These are phyloP conservation scores for Candida verbasci DNA, from an alignment of 805 yeast genomes.

Conservation along the genomic window DNA sequence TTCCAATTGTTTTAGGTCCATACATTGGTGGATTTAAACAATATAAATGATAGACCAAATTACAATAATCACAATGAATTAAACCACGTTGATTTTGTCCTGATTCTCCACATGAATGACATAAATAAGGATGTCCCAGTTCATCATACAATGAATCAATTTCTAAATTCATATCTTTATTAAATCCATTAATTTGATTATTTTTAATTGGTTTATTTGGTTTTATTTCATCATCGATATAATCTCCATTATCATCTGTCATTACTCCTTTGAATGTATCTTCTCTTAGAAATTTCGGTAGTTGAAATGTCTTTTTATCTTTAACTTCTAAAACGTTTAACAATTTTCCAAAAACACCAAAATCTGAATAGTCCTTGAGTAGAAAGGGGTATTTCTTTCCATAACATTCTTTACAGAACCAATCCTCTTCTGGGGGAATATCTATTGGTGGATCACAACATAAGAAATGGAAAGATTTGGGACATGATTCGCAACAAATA, in stretches of 20 bases:
- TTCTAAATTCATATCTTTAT: slow-evolving; percentile 49
- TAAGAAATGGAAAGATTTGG: slow-evolving; percentile 84
- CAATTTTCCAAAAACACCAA: slow-evolving; percentile 54
- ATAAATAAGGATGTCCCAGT: slow-evolving; percentile 62
- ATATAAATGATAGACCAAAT: slow-evolving; percentile 83
- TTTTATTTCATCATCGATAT: slow-evolving; percentile 46
- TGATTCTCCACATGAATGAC: slow-evolving; percentile 73
- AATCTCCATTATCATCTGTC: slow-evolving; percentile 68
- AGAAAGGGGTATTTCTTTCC: slow-evolving; percentile 33
- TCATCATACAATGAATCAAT: slow-evolving; percentile 64
- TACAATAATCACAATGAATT: slow-evolving; percentile 79
- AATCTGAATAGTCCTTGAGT: slow-evolving; percentile 21
- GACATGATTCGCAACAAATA: slow-evolving; percentile 92
- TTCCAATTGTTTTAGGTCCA: slow-evolving; percentile 66
- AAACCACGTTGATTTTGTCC: slow-evolving; percentile 57
- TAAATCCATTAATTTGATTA: slow-evolving; percentile 31
- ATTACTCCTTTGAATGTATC: slow-evolving; percentile 63
- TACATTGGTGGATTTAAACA: slow-evolving; percentile 76
- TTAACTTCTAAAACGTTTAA: slow-evolving; percentile 63
- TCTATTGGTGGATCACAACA: slow-evolving; percentile 90
- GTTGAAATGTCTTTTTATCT: slow-evolving; percentile 34
- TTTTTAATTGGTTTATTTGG: slow-evolving; percentile 42
- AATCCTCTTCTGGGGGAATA: slow-evolving; percentile 81
- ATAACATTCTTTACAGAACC: slow-evolving; percentile 82
- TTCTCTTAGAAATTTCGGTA: slow-evolving; percentile 69